phyloP scores from a whole-genome alignment of 1,139 yeast genomes.

The Scheffersomyces segobiensis region DNA sequence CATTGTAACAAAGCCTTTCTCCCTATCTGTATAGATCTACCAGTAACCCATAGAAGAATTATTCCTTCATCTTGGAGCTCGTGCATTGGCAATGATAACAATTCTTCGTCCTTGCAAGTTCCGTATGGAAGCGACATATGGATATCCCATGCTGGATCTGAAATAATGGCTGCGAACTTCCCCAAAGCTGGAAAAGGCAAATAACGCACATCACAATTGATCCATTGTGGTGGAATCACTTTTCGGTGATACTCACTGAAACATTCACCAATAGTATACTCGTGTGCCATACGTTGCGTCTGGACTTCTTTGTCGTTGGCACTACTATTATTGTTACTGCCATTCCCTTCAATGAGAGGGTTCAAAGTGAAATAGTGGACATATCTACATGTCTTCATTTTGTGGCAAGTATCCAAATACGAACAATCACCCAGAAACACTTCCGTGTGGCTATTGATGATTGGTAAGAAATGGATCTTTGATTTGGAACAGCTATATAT shows the following conservation, averaged over 20 bases:
- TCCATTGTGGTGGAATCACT: constrained; percentile 73
- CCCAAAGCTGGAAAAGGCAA: constrained; percentile 73
- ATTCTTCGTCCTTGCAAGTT: constrained; percentile 71
- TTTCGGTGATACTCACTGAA: constrained; percentile 32
- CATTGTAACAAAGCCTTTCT: constrained; percentile 71
- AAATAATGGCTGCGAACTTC: constrained; percentile 81
- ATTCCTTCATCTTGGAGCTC: constrained; percentile 81
- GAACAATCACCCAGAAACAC: constrained; percentile 84
- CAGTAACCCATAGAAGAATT: constrained; percentile 89
- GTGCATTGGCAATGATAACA: constrained; percentile 64
- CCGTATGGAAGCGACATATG: constrained; percentile 83
- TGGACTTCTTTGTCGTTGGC: constrained; percentile 5
- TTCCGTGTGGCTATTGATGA: constrained; percentile 59
- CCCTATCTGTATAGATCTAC: constrained; percentile 87
- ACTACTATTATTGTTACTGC: background rate
- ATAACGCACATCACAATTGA: constrained; percentile 75
- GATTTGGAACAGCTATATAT: constrained; percentile 41
- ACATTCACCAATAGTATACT: constrained; percentile 61
- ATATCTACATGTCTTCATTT: constrained; percentile 76
- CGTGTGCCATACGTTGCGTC: constrained; percentile 21
- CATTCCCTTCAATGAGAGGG: constrained; percentile 30
- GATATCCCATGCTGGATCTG: constrained; percentile 92
- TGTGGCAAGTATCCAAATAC: constrained; percentile 90
- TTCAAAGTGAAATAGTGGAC: constrained; percentile 71
- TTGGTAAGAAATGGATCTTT: constrained; percentile 64